Evolutionary conservation across 73 alveolate genomes (phyloP), one percentile per base, ranked within the genome.

Genomic region (Paramecium sexaurelia): DNA sequence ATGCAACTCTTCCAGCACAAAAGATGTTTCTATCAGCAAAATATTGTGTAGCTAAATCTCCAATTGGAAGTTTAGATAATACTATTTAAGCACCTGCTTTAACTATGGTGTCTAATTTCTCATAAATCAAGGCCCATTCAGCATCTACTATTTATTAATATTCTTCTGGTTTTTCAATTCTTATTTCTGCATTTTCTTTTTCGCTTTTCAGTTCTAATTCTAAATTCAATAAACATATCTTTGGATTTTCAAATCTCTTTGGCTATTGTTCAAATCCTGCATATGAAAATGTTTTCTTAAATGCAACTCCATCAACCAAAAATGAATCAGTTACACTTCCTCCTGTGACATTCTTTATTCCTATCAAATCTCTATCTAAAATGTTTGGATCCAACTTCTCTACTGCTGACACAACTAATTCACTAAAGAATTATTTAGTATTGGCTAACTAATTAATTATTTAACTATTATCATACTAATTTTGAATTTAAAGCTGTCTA

Each of bases 201-300:
- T 98, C 99, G 37, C 99, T 94, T 94, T 98, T 98, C 27, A 98
- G 95, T 94, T 98, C 99, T 36, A 98, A 93, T 92, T 98, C 99
- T 19, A 97, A 86, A 91, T 98, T 98, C 26, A 96, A 91, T 69
- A 96, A 87, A 83, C 96, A 91, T 55, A 97, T 95, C 86, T 97
- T 97, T 13, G 99, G 99, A 92, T 96, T 84, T 43, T 92, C 95
- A 92, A 98, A 98, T 68, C 93, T 95, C 93, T 98, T 98, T 61
- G 99, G 99, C 92, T 98, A 98, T 93, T 98, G 96, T 90, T 98
- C 99, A 91, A 98, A 98, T 20, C 99, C 99, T 55, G 99, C 99
- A 93, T 96, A 96, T 35, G 96, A 82, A 95, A 98, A 98, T 55
- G 99, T 97, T 91, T 98, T 98, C 95, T 97, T 98, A 97, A 98